Conservation (phyloP, 2,329 filamentous ascomycete species). For the Drechmeria coniospora region DNA sequence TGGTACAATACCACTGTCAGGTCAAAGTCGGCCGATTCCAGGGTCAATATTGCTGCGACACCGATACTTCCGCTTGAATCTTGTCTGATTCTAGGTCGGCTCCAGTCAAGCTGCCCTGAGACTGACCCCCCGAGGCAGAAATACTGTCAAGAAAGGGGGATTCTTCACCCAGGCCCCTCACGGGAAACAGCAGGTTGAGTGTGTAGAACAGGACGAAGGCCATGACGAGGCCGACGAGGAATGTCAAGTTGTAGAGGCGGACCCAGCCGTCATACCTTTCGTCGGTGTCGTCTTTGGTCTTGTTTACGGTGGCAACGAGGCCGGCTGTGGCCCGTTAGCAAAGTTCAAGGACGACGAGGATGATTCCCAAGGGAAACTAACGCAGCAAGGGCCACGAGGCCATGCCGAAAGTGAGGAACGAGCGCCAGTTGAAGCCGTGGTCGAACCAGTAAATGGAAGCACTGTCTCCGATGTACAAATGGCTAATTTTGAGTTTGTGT, state of each 20-base stretch:
- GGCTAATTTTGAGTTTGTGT: conserved; percentile 20
- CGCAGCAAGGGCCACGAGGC: conserved; percentile 13
- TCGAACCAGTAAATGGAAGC: conserved; percentile 22
- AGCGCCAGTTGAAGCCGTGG: conserved; percentile 20
- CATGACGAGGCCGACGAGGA: conserved; percentile 5
- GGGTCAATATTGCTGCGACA: too few species aligned
- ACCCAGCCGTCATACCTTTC: conserved; percentile 2
- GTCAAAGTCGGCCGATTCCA: too few species aligned
- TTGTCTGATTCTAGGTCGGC: too few species aligned
- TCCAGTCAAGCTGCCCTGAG: too few species aligned
- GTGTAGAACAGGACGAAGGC: conserved; percentile 5
- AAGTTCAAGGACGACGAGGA: too few species aligned
- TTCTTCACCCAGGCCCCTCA: conserved; percentile 4
- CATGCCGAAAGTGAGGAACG: conserved; percentile 15
- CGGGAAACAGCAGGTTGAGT: conserved; percentile 4
- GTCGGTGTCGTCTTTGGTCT: conserved; percentile 1
- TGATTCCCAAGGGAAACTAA: too few species aligned
- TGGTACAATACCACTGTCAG: too few species aligned
- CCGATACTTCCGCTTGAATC: too few species aligned
- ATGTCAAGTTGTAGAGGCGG: conserved; percentile 6
- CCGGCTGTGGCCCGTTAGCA: too few species aligned
- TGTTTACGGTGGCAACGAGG: conserved; percentile 5
- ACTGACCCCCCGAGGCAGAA: too few species aligned
- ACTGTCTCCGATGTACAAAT: conserved; percentile 16
- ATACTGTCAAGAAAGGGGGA: too few species aligned